Evolutionary conservation across 495 filamentous ascomycete genomes (phyloP), one percentile per base, ranked within the genome.

Genomic region (Thermothielavioides terrestris): DNA sequence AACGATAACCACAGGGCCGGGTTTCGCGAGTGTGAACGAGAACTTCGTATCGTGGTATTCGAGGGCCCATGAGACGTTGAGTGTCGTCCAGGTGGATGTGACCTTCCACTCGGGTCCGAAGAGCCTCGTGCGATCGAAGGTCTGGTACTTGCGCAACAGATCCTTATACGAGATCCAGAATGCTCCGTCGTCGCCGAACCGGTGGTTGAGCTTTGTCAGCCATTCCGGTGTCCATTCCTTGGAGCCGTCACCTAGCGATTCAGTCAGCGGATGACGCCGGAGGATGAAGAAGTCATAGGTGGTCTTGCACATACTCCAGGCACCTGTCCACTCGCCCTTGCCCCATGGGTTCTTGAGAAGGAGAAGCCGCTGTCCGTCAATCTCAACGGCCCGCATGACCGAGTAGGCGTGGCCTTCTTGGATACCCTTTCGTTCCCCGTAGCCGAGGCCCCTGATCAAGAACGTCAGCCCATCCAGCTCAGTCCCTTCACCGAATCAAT

Each of bases 221-320:
- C 88, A 94, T 58, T 94, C 82, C 0, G 86, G 70, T 2, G 88
- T 95, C 87, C 91, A 96, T 65, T 95, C 83, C 58, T 89, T 87
- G 8, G 85, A 89, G 17, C 91, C 89, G 59, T 94, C 88, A 28
- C 55, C 62, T 63, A 21, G 25, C 12, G 6, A 23, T 21, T 18
- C 20, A 23, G 43, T 59, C 26, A 58, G 53, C 23, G 28, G 32
- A 4, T 6, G 6, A 14, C n/a, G 7, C 22, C 27, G 6, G 6
- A 11, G 1, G 11, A n/a, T n/a, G n/a, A n/a, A n/a, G n/a, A 23
- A n/a, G 20, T 17, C 8, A n/a, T 21, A 14, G 45, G 6, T 27
- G 23, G 38, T 14, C 6, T 1, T 11, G 18, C 22, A 52, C 60
- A 38, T 55, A 59, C 83, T 86, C 86, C 89, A 94, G 4, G 87